Base-by-base conservation (phyloP, 768 basidiomycete genomes). In the Crepidotus variabilis region DNA sequence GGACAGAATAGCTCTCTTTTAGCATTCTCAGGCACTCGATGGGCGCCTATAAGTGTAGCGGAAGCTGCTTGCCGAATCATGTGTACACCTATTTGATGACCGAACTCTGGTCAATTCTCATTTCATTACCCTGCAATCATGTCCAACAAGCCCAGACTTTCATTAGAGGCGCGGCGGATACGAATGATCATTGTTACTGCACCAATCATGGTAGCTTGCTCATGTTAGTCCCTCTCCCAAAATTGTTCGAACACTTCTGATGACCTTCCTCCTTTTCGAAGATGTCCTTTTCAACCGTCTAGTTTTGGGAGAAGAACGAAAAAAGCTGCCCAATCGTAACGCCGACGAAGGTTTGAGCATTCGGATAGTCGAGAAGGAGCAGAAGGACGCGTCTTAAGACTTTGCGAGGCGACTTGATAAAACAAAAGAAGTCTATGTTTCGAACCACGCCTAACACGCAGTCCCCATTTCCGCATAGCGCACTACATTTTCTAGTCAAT, bases 251-350 rank as follows among this genome's bases (percentile, higher is more conserved):
- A 46, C 58, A 16, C 33, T 20, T 49, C 5, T 45, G n/a, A 53
- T 22, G 50, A 36, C 47, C 16, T 34, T n/a, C n/a, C n/a, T n/a
- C 3, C 28, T 28, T 43, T 46, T 47, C 22, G 35, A 60, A 89
- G 88, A 80, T 47, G 80, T 89, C 49, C 68, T 88, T 58, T 90
- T 87, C 66, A 83, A 82, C 65, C 83, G 88, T 3, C 71, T 86
- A 2, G 76, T 82, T 20, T 71, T 83, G 20, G 69, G 66, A 23
- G 72, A 76, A 61, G 66, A 71, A 14, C 75, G 75, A 55, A 70
- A 73, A 36, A 67, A 66, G 54, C 54, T 75, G 16, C 67, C 68
- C 33, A 58, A 56, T 33, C 45, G 53, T 28, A 22, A 63, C 35
- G 56, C 60, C 50, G 47, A 55, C 50, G 57, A 62, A 34, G 63